These are phyloP conservation scores for Penicillium hordei DNA, from an alignment of 2,329 filamentous ascomycete species.

Conservation along the genomic window DNA sequence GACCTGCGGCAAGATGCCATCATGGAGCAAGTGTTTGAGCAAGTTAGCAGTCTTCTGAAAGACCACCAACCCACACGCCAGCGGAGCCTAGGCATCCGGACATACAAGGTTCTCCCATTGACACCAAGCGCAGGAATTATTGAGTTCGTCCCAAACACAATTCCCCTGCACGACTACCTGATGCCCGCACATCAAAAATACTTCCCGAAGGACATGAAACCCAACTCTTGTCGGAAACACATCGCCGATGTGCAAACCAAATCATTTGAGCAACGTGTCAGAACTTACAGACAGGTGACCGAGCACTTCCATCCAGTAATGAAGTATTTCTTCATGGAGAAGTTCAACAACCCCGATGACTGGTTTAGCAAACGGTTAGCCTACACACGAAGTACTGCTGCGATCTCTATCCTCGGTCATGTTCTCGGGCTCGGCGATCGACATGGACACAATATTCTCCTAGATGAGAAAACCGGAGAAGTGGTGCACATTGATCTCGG, in stretches of 20 bases:
- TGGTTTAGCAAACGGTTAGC: constrained; percentile 90
- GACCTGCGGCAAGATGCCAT: constrained; percentile 95
- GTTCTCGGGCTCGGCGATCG: constrained; percentile 90
- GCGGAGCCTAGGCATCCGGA: constrained; percentile 83
- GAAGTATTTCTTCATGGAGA: constrained; percentile 95
- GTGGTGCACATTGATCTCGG: constrained; percentile 96
- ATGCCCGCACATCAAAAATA: constrained; percentile 88
- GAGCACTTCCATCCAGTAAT: constrained; percentile 88
- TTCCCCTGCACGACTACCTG: constrained; percentile 87
- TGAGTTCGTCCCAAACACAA: constrained; percentile 92
- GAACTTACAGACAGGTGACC: constrained; percentile 73
- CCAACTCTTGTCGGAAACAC: constrained; percentile 71
- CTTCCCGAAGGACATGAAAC: constrained; percentile 78
- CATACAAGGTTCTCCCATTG: constrained; percentile 93
- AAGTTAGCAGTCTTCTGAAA: constrained; percentile 85
- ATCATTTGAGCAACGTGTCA: constrained; percentile 68
- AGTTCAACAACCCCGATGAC: constrained; percentile 88
- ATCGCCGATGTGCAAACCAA: constrained; percentile 72
- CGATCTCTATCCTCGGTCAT: constrained; percentile 92
- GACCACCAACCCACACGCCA: constrained; percentile 84
- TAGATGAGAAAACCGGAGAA: constrained; percentile 86
- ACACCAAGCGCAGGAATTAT: constrained; percentile 85
- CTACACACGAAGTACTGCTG: constrained; percentile 89
- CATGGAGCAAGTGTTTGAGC: constrained; percentile 99
- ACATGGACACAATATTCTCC: constrained; percentile 93